These are phyloP conservation scores for Goniomonas avonlea DNA, from an alignment of 78 protist genomes.

Conservation along the genomic window DNA sequence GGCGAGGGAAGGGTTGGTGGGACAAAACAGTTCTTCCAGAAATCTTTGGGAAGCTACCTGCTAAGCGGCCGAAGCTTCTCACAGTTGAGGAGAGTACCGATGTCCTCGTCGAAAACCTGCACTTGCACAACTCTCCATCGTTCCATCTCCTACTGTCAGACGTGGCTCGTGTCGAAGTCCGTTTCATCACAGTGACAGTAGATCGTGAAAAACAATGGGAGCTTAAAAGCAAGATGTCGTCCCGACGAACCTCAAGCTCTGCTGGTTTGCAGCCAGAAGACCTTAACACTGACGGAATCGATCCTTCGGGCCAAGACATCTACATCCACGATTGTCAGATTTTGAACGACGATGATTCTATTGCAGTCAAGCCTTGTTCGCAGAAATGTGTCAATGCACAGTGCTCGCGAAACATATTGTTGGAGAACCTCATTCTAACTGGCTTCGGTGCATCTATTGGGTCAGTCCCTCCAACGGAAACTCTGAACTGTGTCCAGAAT, in stretches of 20 bases:
- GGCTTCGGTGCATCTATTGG: conserved; percentile 55
- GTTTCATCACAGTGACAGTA: conserved; percentile 18
- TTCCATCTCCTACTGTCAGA: not conserved
- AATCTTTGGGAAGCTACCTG: conserved; percentile 27
- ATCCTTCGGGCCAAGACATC: conserved; percentile 41
- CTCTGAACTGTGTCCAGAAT: conserved; percentile 44
- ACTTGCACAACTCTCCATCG: conserved; percentile 29
- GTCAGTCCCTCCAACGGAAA: conserved; percentile 14
- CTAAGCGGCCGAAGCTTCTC: conserved; percentile 44
- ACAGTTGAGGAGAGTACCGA: not conserved
- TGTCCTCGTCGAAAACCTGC: conserved; percentile 30
- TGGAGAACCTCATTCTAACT: conserved; percentile 39
- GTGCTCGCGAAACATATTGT: conserved; percentile 44
- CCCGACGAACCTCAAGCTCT: conserved; percentile 32
- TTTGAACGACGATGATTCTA: conserved; percentile 57
- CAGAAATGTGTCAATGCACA: not conserved
- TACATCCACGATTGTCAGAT: conserved; percentile 47
- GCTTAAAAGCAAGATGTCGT: not conserved
- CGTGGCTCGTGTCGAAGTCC: conserved; percentile 24
- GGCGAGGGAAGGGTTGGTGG: conserved; percentile 54
- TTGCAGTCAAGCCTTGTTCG: conserved; percentile 37
- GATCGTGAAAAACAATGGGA: conserved; percentile 20
- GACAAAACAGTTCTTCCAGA: conserved; percentile 15
- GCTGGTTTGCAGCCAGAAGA: too few relatives aligned
- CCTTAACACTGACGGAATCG: conserved; percentile 51